Base-by-base conservation (phyloP, 192 early-diverging fungal genomes). In the Coemansia aciculifera region DNA sequence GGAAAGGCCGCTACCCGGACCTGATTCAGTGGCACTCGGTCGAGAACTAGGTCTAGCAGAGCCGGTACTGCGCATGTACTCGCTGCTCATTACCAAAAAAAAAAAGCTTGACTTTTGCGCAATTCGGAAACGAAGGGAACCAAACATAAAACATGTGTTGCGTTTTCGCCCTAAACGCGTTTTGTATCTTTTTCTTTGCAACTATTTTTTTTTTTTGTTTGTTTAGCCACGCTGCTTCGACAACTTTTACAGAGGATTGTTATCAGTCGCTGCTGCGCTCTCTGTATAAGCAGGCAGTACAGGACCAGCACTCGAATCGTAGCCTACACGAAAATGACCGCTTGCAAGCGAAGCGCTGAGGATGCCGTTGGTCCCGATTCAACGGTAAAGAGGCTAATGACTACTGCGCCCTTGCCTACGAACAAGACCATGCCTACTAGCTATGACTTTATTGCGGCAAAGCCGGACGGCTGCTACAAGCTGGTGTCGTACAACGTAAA, bases 401-500 rank as follows among this genome's bases (percentile, higher is more conserved):
- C 29, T 13, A 23, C 29, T 2, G 29, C 43, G 8, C 48, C 67
- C 3, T 61, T 83, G 37, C 87, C 85, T 2, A 87, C 72, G 6
- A 93, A 91, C 77, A 89, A 79, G 52, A 79, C 73, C 21, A 87
- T 93, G 80, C 92, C 92, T 34, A 86, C 72, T 3, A 75, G 73
- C 21, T 85, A 87, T 57, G 52, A 61, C 62, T 87, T 91, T 69
- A 71, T 83, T n/a, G 79, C 81, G 34, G 40, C 74, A 10, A 75
- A 82, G 19, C 87, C 86, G 0, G 62, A 70, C 6, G 88, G 79
- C 21, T 77, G 83, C 31, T 61, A 85, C 64, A 91, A 89, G 63
- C 67, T 96, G 51, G 89, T 88, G 13, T 87, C 91, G 19, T 96
- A 83, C 78, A 96, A 95, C 69, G 90, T 96, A 56, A 88, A 86